Evolutionary conservation across 495 filamentous ascomycete species (phyloP), one percentile per base, ranked within the genome.

Genomic region (Penicillium lividum): DNA sequence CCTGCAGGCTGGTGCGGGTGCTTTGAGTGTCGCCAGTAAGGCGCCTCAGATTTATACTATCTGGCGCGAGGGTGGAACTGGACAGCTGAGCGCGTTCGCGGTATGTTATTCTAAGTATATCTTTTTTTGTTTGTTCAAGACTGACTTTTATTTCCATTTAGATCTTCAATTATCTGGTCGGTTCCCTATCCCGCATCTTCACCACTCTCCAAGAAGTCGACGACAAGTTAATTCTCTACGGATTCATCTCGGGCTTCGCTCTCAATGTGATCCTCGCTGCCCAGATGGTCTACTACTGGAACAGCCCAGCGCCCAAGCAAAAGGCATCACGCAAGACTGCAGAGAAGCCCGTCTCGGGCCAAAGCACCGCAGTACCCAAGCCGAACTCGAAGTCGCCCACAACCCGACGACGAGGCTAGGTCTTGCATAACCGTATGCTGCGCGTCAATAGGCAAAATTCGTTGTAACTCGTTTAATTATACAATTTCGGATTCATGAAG

Each of bases 221-320:
- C 63, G 94, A 98, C 73, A 89, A 90, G 71, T 79, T 98, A 55
- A 97, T 98, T 63, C 83, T 98, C 15, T 97, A 93, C 70, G 89
- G 92, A 25, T 97, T 94, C 80, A 72, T 97, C 46, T 91, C 90
- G 3, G 95, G 89, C 25, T 96, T 96, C 70, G 75, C 80, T 31
- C 84, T 98, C 62, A 98, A 98, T 75, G 75, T 87, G 59, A 82
- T 98, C 54, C 77, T 98, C 56, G 94, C 91, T 4, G 75, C 77
- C 47, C 94, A 98, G 80, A 96, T 98, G 92, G 71, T 93, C 9
- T 97, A 92, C 75, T 98, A 97, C 78, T 98, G 94, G 94, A 96
- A 96, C 65, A 80, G 82, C 57, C 84, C 80, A 7, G 67, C 73
- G 54, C 64, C 69, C 28, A 72, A 74, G 63, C 67, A 71, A 45